Percentiles rank a stretch among this genome's conserved stretches.
Evolutionary conservation across 345 rosid species (phyloP).

Genomic region (Linum trigynum): DNA sequence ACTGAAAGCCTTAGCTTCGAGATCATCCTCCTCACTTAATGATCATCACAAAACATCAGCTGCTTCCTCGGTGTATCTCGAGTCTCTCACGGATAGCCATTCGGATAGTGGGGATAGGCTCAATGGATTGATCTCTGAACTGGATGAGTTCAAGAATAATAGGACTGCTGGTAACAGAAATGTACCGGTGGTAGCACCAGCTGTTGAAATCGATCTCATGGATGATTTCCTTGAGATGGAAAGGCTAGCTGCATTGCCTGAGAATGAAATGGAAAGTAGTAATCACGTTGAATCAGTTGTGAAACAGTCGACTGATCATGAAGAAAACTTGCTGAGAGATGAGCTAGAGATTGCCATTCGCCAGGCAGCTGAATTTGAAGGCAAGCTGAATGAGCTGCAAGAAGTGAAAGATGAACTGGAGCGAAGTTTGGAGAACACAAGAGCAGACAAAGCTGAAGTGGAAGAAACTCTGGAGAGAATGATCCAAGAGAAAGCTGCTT

Average conservation of each 20-base stretch:
- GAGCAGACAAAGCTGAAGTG: conserved; percentile 22
- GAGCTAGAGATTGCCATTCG: conserved; percentile 38
- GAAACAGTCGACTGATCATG: conserved; percentile 24
- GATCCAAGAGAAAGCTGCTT: conserved; percentile 25
- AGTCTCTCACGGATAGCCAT: conserved; percentile 50
- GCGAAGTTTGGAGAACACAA: conserved; percentile 14
- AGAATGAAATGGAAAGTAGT: conserved; percentile 25
- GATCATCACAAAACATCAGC: conserved; percentile 39
- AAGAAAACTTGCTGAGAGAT: conserved; percentile 32
- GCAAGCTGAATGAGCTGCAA: conserved; percentile 19
- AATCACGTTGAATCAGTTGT: conserved; percentile 25
- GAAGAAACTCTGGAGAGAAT: conserved; percentile 36
- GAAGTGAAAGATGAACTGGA: conserved; percentile 20
- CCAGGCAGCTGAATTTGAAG: conserved; percentile 31
- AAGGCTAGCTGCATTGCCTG: conserved; percentile 64
- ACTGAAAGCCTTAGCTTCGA: conserved; percentile 37
- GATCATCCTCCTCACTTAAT: conserved; percentile 25
- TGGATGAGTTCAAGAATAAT: conserved; percentile 40
- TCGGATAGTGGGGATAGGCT: conserved; percentile 62
- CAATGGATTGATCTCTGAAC: conserved; percentile 26
- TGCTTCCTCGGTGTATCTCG: conserved; percentile 45
- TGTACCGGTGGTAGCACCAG: conserved; percentile 18
- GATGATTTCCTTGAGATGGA: conserved; percentile 99
- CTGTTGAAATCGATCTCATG: conserved; percentile 64
- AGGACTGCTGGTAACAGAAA: conserved; percentile 31